phyloP scores from a whole-genome alignment of 495 filamentous ascomycete genomes.

The Venustampulla echinocandica region DNA sequence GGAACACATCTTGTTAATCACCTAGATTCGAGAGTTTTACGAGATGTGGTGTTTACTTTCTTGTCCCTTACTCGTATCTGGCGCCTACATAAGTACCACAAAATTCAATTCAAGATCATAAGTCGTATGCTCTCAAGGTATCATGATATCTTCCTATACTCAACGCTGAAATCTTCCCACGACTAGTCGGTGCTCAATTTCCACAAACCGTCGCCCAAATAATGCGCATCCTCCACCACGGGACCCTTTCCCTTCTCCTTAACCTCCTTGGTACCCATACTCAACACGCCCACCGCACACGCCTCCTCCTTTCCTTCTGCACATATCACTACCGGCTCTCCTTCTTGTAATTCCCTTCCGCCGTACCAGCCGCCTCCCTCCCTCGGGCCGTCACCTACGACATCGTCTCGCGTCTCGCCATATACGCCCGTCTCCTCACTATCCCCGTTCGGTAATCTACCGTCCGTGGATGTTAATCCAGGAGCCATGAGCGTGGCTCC shows the following conservation, averaged over 20 bases:
- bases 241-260: conserved; percentile 88
- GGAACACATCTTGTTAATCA: too few relatives aligned
- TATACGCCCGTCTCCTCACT: conserved; percentile 24
- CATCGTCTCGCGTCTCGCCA: conserved; percentile 29
- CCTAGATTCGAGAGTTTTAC: too few relatives aligned
- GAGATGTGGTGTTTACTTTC: too few relatives aligned
- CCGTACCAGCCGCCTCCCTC: conserved; percentile 35
- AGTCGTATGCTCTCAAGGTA: too few relatives aligned
- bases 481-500: conserved; percentile 95
- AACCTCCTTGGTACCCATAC: conserved; percentile 83
- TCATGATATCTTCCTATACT: too few relatives aligned
- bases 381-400: conserved; percentile 27
- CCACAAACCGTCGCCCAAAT: conserved; percentile 92
- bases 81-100: too few relatives aligned
- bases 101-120: too few relatives aligned
- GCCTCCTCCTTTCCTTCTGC: conserved; percentile 92
- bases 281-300: conserved; percentile 78
- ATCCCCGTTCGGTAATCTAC: conserved; percentile 56
- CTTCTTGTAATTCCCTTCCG: conserved; percentile 52
- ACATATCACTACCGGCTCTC: conserved; percentile 74
- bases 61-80: too few relatives aligned
- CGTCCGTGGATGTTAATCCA: conserved; percentile 75
- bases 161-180: too few relatives aligned
- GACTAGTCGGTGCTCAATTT: conserved; percentile 52
- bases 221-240: conserved; percentile 88